phyloP scores from a whole-genome alignment of 345 rosid genomes.

The Corymbia maculata region DNA sequence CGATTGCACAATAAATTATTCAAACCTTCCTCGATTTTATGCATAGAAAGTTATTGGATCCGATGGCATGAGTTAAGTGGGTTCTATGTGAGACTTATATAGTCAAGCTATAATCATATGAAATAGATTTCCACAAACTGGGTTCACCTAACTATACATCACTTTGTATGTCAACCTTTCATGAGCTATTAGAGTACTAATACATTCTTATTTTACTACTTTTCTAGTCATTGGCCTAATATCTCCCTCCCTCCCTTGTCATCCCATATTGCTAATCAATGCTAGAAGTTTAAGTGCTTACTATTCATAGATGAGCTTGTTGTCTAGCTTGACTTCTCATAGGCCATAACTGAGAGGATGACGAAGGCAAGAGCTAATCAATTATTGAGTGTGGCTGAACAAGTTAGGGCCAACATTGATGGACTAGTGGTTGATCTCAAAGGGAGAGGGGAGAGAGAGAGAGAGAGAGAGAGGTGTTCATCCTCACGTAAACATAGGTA shows the following conservation, averaged over 20 bases:
- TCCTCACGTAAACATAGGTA: neutral
- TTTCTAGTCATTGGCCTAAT: neutral
- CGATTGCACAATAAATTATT: neutral
- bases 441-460: too few species aligned
- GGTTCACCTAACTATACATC: neutral
- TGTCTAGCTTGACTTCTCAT: too few species aligned
- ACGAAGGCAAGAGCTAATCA: too few species aligned
- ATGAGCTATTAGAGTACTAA: neutral
- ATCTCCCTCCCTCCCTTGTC: neutral
- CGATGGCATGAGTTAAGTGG: accelerated
- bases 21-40: neutral
- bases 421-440: too few species aligned
- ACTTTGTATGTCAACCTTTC: neutral
- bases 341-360: neutral
- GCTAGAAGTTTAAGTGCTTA: neutral
- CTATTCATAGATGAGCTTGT: neutral
- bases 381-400: too few species aligned
- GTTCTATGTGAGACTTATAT: neutral
- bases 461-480: neutral
- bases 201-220: neutral
- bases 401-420: too few species aligned
- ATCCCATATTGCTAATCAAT: neutral
- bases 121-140: neutral
- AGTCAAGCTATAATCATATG: neutral
- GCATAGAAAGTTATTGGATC: accelerated